Percentiles rank a stretch among this genome's conserved stretches.
Conservation (phyloP, 2,329 filamentous ascomycete genomes). For the Arachnomyces sp. region DNA sequence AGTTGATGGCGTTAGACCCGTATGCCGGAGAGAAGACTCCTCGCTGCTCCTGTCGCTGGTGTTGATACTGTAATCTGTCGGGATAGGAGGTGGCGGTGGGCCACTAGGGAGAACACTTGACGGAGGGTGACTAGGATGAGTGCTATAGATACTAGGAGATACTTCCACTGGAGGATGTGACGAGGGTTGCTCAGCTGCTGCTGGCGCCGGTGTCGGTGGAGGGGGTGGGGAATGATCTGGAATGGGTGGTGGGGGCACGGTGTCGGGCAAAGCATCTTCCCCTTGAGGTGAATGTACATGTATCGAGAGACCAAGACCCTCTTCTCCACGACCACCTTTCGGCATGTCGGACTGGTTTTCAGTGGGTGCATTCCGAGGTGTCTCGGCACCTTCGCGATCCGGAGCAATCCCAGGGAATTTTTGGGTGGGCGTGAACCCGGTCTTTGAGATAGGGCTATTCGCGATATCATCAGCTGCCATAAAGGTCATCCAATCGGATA, state of each 20-base stretch:
- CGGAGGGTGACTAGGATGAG: slow-evolving; percentile 6
- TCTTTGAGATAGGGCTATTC: not conserved
- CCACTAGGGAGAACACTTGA: slow-evolving; percentile 9
- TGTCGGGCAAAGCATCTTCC: slow-evolving; percentile 18
- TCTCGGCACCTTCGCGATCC: slow-evolving; percentile 17
- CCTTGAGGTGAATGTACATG: slow-evolving; percentile 28
- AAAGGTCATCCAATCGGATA: slow-evolving; percentile 41
- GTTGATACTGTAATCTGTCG: slow-evolving; percentile 8
- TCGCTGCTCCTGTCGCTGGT: slow-evolving; percentile 27
- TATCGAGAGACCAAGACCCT: slow-evolving; percentile 38
- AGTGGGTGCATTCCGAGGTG: slow-evolving; percentile 16
- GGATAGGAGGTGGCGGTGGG: slow-evolving; percentile 6
- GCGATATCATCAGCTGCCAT: slow-evolving; percentile 29
- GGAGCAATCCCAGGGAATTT: not conserved
- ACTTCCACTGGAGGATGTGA: slow-evolving; percentile 7
- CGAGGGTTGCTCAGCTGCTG: slow-evolving; percentile 13
- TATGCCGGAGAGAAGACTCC: slow-evolving; percentile 27
- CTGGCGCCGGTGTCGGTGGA: slow-evolving; percentile 27
- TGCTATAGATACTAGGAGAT: slow-evolving; percentile 20
- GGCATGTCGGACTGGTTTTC: slow-evolving; percentile 9
- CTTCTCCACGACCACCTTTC: slow-evolving; percentile 21
- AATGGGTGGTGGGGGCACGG: slow-evolving; percentile 28
- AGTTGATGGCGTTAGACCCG: slow-evolving; percentile 22
- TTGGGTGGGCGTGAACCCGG: no score
- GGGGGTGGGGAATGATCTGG: slow-evolving; percentile 42